Percentiles rank a stretch among this genome's conserved stretches.
Evolutionary conservation across 257 asterid species (phyloP).

Genomic region (Agastache rugosa): DNA sequence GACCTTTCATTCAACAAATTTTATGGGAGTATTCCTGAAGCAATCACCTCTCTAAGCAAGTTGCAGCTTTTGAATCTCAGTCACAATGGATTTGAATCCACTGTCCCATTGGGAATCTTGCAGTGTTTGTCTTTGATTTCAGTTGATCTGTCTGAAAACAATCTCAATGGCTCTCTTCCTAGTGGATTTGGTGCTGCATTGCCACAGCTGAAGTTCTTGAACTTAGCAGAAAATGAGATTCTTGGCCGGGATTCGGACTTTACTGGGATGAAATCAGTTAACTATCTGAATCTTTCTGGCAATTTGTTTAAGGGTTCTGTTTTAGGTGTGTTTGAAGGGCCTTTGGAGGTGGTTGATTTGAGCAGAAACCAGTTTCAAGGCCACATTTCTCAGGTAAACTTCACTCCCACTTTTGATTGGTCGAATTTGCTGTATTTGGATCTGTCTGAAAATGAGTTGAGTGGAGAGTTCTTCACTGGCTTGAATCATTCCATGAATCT

Average conservation of each 20-base stretch:
- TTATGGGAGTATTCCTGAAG: slow-evolving; percentile 80
- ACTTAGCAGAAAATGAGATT: slow-evolving; percentile 65
- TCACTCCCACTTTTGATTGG: slow-evolving; percentile 62
- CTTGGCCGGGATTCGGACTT: slow-evolving; percentile 71
- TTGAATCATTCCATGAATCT: slow-evolving; percentile 60
- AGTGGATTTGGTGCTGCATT: slow-evolving; percentile 69
- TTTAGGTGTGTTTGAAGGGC: slow-evolving; percentile 61
- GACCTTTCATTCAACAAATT: slow-evolving; percentile 83
- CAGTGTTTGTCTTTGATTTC: slow-evolving; percentile 62
- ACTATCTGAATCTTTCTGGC: slow-evolving; percentile 74
- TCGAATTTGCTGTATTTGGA: slow-evolving; percentile 73
- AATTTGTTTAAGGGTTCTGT: slow-evolving; percentile 78
- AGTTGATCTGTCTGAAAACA: slow-evolving; percentile 74
- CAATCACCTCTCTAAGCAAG: slow-evolving; percentile 64
- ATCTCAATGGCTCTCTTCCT: slow-evolving; percentile 62
- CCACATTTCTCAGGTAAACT: slow-evolving; percentile 78
- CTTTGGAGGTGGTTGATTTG: slow-evolving; percentile 81
- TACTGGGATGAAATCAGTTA: slow-evolving; percentile 53
- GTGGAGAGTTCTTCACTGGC: slow-evolving; percentile 67
- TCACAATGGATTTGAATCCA: slow-evolving; percentile 61
- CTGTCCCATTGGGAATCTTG: slow-evolving; percentile 62
- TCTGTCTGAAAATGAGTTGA: slow-evolving; percentile 76
- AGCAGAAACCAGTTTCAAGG: slow-evolving; percentile 91
- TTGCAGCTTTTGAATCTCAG: slow-evolving; percentile 67
- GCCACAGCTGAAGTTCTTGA: slow-evolving; percentile 63